Evolutionary conservation across 306 rosid species (phyloP).

Genomic region (Arachis hypogaea): DNA sequence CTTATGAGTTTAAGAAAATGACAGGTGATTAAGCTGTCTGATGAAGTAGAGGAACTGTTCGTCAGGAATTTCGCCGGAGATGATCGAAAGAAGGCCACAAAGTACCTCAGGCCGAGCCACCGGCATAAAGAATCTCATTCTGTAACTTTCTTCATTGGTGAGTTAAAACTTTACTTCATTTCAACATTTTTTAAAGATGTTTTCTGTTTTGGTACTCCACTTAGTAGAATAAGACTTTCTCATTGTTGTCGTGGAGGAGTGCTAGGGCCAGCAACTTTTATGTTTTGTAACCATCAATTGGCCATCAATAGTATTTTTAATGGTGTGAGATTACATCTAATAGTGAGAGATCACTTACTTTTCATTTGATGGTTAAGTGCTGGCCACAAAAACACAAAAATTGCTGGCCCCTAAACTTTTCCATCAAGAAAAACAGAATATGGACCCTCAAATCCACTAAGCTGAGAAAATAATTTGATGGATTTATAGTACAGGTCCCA

Average conservation of each 20-base stretch:
- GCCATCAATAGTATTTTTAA: too few relatives aligned
- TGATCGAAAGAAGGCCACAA: constrained; percentile 86
- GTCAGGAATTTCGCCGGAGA: constrained; percentile 68
- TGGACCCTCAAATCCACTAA: constrained; percentile 67
- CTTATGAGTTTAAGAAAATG: constrained; percentile 49
- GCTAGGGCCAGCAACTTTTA: too few relatives aligned
- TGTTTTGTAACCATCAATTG: too few relatives aligned
- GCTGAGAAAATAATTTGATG: constrained; percentile 50
- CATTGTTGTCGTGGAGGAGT: too few relatives aligned
- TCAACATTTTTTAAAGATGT: too few relatives aligned
- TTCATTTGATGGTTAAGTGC: too few relatives aligned
- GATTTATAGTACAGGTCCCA: constrained; percentile 55
- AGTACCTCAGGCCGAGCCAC: constrained; percentile 85
- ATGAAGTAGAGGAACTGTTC: constrained; percentile 89
- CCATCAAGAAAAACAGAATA: constrained; percentile 30
- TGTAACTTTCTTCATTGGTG: constrained; percentile 88
- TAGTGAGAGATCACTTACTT: too few relatives aligned
- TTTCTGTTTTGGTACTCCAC: too few relatives aligned
- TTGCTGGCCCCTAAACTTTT: too few relatives aligned
- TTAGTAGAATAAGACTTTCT: too few relatives aligned
- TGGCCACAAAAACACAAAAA: too few relatives aligned
- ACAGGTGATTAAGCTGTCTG: constrained; percentile 72
- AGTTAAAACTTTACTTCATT: constrained; percentile 31
- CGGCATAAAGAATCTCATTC: constrained; percentile 74
- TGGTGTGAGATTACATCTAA: too few relatives aligned